These are phyloP conservation scores for Paramecium sexaurelia DNA, from an alignment of 73 alveolate genomes.

Conservation along the genomic window DNA sequence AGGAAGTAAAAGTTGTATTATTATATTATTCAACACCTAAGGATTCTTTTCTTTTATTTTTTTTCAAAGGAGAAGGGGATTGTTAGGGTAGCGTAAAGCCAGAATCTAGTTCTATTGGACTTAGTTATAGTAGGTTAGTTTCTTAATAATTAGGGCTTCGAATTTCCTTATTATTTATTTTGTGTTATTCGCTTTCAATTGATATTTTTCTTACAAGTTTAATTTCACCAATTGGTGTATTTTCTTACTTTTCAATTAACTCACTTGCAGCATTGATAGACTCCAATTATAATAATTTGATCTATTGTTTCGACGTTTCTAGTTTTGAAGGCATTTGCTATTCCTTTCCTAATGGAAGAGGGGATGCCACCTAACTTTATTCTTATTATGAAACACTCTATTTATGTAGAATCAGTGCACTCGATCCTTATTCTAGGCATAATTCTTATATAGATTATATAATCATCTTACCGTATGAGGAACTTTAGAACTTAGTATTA, in stretches of 20 bases:
- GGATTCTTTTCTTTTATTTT: not conserved
- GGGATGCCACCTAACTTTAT: not conserved
- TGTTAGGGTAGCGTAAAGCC: not conserved
- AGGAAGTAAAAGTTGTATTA: not conserved
- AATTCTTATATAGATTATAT: not conserved
- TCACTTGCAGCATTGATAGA: not conserved
- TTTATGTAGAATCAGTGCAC: not conserved
- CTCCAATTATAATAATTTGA: not conserved
- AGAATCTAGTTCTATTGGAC: not conserved
- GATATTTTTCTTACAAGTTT: not conserved
- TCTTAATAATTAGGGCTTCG: not conserved
- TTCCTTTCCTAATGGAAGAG: not conserved
- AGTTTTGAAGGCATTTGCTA: not conserved
- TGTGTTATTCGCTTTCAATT: not conserved
- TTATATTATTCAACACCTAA: not conserved
- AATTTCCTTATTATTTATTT: not conserved
- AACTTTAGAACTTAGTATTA: not conserved
- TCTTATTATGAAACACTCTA: slow-evolving; percentile 2
- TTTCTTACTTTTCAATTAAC: not conserved
- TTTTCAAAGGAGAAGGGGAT: not conserved
- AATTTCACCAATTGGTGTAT: not conserved
- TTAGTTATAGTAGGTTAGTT: not conserved
- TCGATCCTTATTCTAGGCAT: not conserved
- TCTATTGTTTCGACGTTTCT: not conserved
- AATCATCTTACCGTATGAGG: not conserved